Evolutionary conservation across 257 asterid species (phyloP).

Genomic region (Lithospermum erythrorhizon): DNA sequence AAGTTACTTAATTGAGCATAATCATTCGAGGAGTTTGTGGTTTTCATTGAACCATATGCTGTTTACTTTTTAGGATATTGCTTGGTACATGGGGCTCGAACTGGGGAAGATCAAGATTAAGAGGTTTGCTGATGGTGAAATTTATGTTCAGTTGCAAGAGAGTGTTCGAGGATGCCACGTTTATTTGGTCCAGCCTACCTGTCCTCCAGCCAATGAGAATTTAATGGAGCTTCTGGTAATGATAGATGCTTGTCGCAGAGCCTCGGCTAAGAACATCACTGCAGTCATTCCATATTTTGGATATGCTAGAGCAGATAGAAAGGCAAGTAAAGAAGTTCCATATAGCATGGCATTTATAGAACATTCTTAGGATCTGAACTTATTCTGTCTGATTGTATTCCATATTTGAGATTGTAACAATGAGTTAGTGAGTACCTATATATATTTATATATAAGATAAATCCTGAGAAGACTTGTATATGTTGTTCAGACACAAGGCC

Average conservation of each 20-base stretch:
- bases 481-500: conserved; percentile 62
- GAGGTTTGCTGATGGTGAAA: conserved; percentile 93
- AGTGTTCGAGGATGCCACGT: conserved; percentile 93
- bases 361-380: not conserved
- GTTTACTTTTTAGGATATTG: conserved; percentile 53
- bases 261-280: conserved; percentile 79
- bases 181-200: conserved; percentile 67
- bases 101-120: conserved; percentile 53
- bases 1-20: no score
- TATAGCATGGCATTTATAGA: no score
- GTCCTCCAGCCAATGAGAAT: conserved; percentile 89
- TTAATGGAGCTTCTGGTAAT: conserved; percentile 86
- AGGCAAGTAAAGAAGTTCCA: conserved; percentile 26
- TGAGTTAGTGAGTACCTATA: not conserved
- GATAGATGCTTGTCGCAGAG: conserved; percentile 96
- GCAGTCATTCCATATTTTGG: conserved; percentile 91
- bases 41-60: conserved; percentile 9
- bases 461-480: not conserved
- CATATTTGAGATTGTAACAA: no score
- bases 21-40: not conserved
- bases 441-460: not conserved
- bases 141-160: conserved; percentile 86
- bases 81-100: conserved; percentile 86
- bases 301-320: conserved; percentile 90
- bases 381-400: not conserved